Evolutionary conservation across 2,329 filamentous ascomycete species (phyloP), one percentile per base, ranked within the genome.

Genomic region (Eutypella sp.): DNA sequence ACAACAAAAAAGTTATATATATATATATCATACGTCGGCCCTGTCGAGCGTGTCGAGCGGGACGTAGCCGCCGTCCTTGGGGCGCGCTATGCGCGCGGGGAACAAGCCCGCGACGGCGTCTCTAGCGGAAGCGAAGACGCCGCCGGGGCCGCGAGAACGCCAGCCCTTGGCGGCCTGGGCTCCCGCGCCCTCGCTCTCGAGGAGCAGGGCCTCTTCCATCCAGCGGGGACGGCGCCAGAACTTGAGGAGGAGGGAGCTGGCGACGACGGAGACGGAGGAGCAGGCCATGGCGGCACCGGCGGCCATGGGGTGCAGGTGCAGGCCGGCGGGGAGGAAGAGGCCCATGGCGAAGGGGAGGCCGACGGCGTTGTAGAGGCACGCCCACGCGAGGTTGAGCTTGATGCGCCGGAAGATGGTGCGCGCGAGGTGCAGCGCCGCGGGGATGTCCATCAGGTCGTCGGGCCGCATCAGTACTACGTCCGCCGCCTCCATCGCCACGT

Each of bases 281-380:
- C 79, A 82, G 2, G 91, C 92, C 91, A 99, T 97, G 41, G 93
- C 93, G 3, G 88, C 89, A 18, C 90, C 91, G 1, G 93, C 93
- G 41, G 91, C 90, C 84, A 97, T 92, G 20, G 93, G 91, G 56
- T 95, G 93, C 53, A 97, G 74, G 58, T 90, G 84, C 49, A 87
- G 80, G 25, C 92, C 93, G 54, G 96, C 82, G 1, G 93, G 92
- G 4, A 99, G 73, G 72, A 97, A 95, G 57, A 97, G 71, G 20
- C 93, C 93, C 93, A 97, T 97, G 34, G 93, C 93, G 58, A 99
- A 95, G 2, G 93, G 93, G 13, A 99, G 75, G 2, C 93, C 93
- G 49, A 97, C 71, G 41, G 89, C 52, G 66, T 99, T 99, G 77
- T 99, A 99, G 52, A 89, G 71, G 65, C 90, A 97, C 0, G 91